phyloP scores from a whole-genome alignment of 2,329 filamentous ascomycete species.

The Alternaria infectoria region DNA sequence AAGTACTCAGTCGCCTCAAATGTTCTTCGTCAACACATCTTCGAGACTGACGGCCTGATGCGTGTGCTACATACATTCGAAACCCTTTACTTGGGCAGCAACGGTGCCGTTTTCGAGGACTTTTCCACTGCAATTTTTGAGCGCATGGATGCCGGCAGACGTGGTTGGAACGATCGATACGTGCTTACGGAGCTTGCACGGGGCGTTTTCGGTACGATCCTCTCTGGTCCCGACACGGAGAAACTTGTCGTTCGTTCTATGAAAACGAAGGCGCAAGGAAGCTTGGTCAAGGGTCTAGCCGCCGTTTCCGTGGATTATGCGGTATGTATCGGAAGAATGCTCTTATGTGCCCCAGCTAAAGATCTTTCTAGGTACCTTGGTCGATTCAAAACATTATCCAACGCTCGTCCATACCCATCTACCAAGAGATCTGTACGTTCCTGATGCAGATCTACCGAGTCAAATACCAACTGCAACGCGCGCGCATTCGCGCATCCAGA shows the following conservation, averaged over 20 bases:
- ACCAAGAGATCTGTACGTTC: slow-evolving; percentile 76
- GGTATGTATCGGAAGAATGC: slow-evolving; percentile 56
- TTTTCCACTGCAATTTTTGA: slow-evolving; percentile 76
- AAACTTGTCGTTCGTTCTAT: slow-evolving; percentile 66
- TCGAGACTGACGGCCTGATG: slow-evolving; percentile 71
- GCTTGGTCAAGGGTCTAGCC: slow-evolving; percentile 68
- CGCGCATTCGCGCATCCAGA: slow-evolving; percentile 27
- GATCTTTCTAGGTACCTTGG: slow-evolving; percentile 55
- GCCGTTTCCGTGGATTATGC: slow-evolving; percentile 71
- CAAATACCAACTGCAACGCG: slow-evolving; percentile 68
- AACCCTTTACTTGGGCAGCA: slow-evolving; percentile 75
- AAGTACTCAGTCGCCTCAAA: slow-evolving; percentile 74
- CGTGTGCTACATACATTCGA: slow-evolving; percentile 71
- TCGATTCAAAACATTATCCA: slow-evolving; percentile 74
- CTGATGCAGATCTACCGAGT: slow-evolving; percentile 79
- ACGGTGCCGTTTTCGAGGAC: slow-evolving; percentile 70
- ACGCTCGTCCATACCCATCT: slow-evolving; percentile 66
- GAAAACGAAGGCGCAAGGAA: slow-evolving; percentile 56
- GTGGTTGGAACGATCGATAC: slow-evolving; percentile 80
- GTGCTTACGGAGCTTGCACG: slow-evolving; percentile 79
- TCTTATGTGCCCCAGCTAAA: not conserved
- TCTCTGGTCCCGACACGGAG: slow-evolving; percentile 62
- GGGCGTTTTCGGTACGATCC: slow-evolving; percentile 66
- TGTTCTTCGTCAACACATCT: slow-evolving; percentile 70
- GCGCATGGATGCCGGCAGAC: slow-evolving; percentile 68